Evolutionary conservation across 78 protist species (phyloP), one percentile per base, ranked within the genome.

Genomic region (Dictyostelium intermedium): DNA sequence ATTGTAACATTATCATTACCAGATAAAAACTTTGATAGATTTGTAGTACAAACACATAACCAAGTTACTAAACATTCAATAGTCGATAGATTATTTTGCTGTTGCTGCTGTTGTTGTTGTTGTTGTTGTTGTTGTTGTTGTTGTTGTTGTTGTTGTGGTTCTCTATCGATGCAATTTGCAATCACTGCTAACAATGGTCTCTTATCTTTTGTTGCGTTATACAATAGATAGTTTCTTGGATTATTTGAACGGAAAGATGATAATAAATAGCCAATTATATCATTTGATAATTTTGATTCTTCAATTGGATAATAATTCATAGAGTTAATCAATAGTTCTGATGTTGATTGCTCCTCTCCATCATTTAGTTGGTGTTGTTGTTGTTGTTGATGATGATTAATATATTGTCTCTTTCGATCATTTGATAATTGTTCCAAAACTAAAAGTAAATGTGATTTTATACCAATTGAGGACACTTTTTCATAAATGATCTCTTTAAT

Each of bases 31-130:
- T 56, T 45, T 13, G 77, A 39, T 3, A 87, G 50, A 20, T 80
- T 56, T 13, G 77, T 41, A 8, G 73, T 63, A 5, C 16, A 25
- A 10, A 87, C 93, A 78, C 76, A 61, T 63, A 89, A 69, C 94
- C 94, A 89, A 16, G 87, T 89, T 3, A 89, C 82, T 14, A 89
- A 61, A 47, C 94, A 89, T 43, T 53, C 87, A 47, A 63, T 89
- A 5, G 94, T 89, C 25, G 63, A 41, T 9, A 25, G 4, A 77
- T 41, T 23, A 23, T 43, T 77, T 76, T 20, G 30, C n/a, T n/a
- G n/a, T n/a, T n/a, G n/a, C n/a, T n/a, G n/a, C 34, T 3, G 35
- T 13, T 27, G 20, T 6, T 32, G n/a, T 32, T 23, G 7, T 25
- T 7, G 30, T n/a, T 2, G 30, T 0, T n/a, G n/a, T n/a, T n/a